Evolutionary conservation across 441 rosid species (phyloP).

Genomic region (Gossypium schwendimanii): DNA sequence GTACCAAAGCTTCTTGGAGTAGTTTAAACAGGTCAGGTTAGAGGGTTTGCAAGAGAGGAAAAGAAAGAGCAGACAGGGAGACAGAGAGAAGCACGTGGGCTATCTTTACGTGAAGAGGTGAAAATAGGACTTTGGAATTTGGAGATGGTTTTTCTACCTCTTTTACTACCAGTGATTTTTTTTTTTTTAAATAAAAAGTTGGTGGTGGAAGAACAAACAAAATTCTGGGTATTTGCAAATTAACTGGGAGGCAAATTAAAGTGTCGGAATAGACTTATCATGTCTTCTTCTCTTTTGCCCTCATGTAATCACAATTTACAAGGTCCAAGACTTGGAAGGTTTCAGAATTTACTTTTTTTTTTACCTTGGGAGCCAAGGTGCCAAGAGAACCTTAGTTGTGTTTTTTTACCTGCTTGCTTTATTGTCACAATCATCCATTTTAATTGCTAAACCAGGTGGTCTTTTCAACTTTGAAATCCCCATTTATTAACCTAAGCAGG

Average conservation of each 20-base stretch:
- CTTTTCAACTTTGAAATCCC: no score
- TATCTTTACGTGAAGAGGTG: conserved; percentile 15
- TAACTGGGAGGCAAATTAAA: not conserved
- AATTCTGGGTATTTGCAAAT: conserved; percentile 15
- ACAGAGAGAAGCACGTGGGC: conserved; percentile 16
- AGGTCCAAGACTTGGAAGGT: not conserved
- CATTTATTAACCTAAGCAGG: no score
- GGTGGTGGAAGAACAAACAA: conserved; percentile 9
- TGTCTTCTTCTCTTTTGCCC: not conserved
- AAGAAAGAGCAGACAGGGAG: not conserved
- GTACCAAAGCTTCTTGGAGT: conserved; percentile 19
- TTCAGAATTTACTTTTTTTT: no score
- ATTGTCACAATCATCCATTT: no score
- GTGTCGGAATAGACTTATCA: conserved; percentile 24
- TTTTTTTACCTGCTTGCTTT: no score
- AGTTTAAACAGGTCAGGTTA: not conserved
- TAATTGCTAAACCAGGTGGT: no score
- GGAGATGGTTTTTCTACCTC: conserved; percentile 12
- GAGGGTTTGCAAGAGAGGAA: conserved; percentile 8
- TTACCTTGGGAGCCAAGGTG: no score
- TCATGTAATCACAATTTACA: not conserved
- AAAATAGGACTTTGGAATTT: conserved; percentile 28
- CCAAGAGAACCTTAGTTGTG: no score
- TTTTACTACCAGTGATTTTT: not conserved
- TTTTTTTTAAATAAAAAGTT: not conserved